Conservation (phyloP, 345 rosid species). For the Eucalyptus sp. region DNA sequence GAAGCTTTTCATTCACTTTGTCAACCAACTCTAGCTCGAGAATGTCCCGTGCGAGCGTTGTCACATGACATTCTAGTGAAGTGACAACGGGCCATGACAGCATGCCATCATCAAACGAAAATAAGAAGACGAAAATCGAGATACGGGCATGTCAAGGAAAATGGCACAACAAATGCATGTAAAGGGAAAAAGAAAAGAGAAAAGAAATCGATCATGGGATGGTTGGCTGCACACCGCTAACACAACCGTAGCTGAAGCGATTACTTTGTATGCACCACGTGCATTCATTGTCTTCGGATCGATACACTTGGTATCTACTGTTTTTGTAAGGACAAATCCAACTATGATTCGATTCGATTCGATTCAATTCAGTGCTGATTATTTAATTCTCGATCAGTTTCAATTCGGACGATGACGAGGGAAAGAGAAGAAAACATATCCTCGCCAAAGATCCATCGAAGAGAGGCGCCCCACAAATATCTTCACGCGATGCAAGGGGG, state of each 20-base stretch:
- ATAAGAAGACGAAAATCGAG: background rate
- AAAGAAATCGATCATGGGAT: background rate
- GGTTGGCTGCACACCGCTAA: background rate
- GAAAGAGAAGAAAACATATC: background rate
- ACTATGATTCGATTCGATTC: background rate
- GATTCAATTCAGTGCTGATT: background rate
- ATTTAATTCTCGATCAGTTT: background rate
- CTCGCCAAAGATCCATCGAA: background rate
- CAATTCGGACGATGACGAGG: background rate
- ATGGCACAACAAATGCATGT: background rate
- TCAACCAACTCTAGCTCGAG: background rate
- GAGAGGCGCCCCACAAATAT: background rate
- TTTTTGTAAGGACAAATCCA: background rate
- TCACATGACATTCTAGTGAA: background rate
- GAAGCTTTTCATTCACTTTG: background rate
- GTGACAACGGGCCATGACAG: background rate
- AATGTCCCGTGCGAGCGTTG: background rate
- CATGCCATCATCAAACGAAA: background rate
- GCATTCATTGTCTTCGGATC: background rate
- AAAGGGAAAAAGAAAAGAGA: background rate
- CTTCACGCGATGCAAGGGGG: background rate
- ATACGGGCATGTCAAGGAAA: background rate
- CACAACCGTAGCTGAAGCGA: background rate
- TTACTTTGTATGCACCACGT: background rate
- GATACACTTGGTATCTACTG: background rate